Evolutionary conservation across 1,139 yeast species (phyloP), one percentile per base, ranked within the genome.

Genomic region (Taiozyma sp.): DNA sequence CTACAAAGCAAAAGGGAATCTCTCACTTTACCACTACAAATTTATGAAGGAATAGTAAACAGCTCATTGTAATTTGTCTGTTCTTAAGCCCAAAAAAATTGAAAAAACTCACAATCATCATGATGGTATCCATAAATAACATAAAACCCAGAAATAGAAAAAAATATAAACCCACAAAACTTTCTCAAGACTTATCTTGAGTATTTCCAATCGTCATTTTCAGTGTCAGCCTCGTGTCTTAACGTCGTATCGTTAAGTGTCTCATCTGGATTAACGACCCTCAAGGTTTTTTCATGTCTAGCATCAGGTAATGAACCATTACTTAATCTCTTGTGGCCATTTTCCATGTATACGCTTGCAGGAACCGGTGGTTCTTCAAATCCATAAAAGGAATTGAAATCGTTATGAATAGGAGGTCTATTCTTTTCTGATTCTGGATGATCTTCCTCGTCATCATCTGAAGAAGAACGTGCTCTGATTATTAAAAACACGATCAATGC

Each of bases 271-370:
- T 61, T 58, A 3, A 56, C 55, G 8, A 59, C 60, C 35, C 62
- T 53, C 26, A 61, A 43, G 4, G 63, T 56, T 40, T 53, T 63
- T 42, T 66, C 67, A 42, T 63, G 68, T 56, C 68, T 63, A 21
- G 75, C 75, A 65, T 84, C 89, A 0, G 89, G 90, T 56, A 84
- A 69, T n/a, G 87, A 81, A 9, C 87, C 85, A 56, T 83, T 80
- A 63, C 88, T 82, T 57, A 84, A 76, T 55, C 87, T 72, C 59
- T 67, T 64, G 37, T 64, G 62, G 24, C 67, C 68, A 37, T 55
- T 58, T 45, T 64, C 65, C 61, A 47, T 57, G 60, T 54, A 62
- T 8, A 49, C 56, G 9, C 35, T 32, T 4, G 35, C 24, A 19
- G 67, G 65, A 13, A 53, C 44, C 7, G 62, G 60, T 29, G 56